Evolutionary conservation across 2,329 filamentous ascomycete species (phyloP).

Genomic region (Monosporascus sp.): DNA sequence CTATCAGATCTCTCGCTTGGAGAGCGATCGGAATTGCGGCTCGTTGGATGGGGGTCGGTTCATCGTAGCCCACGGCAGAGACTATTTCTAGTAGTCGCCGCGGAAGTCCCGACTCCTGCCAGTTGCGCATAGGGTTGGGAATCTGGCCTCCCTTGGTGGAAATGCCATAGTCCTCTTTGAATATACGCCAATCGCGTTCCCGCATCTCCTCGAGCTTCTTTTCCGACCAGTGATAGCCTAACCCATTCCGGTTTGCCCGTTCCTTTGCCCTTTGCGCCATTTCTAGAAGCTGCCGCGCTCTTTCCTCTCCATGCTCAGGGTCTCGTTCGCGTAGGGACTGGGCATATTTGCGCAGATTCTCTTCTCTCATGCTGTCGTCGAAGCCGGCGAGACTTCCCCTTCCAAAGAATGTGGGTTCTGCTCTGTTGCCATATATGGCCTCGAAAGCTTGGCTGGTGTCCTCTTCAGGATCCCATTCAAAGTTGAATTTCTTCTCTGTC

Average conservation of each 20-base stretch:
- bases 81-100: slow-evolving; percentile 75
- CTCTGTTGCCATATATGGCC: slow-evolving; percentile 67
- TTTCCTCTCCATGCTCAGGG: slow-evolving; percentile 66
- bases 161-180: slow-evolving; percentile 99
- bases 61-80: slow-evolving; percentile 79
- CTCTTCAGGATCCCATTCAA: slow-evolving; percentile 94
- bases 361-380: slow-evolving; percentile 51
- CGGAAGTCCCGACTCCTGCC: slow-evolving; percentile 81
- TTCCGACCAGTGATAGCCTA: slow-evolving; percentile 94
- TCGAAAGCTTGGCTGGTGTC: slow-evolving; percentile 85
- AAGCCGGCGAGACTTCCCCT: slow-evolving; percentile 42
- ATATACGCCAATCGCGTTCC: slow-evolving; percentile 97
- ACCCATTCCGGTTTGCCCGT: slow-evolving; percentile 64
- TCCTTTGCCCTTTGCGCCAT: slow-evolving; percentile 77
- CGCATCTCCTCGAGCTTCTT: slow-evolving; percentile 92
- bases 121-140: slow-evolving; percentile 93
- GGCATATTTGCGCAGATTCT: slow-evolving; percentile 53
- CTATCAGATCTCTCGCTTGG: slow-evolving; percentile 91
- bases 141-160: slow-evolving; percentile 86
- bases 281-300: slow-evolving; percentile 77
- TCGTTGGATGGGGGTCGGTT: slow-evolving; percentile 87
- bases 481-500: slow-evolving; percentile 97
- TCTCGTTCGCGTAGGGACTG: slow-evolving; percentile 71
- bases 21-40: slow-evolving; percentile 94
- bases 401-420: slow-evolving; percentile 60